phyloP scores from a whole-genome alignment of 495 filamentous ascomycete genomes.

The Thozetella sp. region DNA sequence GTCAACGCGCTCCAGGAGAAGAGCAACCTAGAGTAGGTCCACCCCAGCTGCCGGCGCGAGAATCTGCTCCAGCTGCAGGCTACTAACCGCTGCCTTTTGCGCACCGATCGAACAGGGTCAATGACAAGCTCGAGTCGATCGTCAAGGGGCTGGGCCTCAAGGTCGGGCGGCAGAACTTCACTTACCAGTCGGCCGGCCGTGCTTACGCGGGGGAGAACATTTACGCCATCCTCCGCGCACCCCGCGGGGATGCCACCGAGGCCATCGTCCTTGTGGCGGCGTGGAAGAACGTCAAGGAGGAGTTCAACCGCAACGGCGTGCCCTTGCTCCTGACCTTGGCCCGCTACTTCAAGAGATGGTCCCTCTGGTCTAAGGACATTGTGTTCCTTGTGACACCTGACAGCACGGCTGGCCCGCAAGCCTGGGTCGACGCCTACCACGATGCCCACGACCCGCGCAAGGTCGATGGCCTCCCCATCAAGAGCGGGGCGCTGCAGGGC shows the following conservation, averaged over 20 bases:
- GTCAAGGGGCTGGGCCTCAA: conserved; percentile 79
- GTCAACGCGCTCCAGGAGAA: conserved; percentile 62
- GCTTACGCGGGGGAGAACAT: conserved; percentile 83
- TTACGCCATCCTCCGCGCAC: conserved; percentile 94
- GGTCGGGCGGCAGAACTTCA: conserved; percentile 74
- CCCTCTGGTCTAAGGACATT: conserved; percentile 98
- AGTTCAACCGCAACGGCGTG: conserved; percentile 84
- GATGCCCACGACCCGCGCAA: conserved; percentile 70
- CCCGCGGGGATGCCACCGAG: conserved; percentile 96
- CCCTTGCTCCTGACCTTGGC: conserved; percentile 84
- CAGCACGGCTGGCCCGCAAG: conserved; percentile 87
- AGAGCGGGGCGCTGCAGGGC: conserved; percentile 91
- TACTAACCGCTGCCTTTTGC: neutral
- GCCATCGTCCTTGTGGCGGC: conserved; percentile 90
- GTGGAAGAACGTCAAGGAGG: conserved; percentile 81
- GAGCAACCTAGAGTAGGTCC: conserved; percentile 48
- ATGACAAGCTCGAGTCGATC: conserved; percentile 72
- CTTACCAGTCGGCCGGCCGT: conserved; percentile 77
- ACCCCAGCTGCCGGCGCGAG: neutral
- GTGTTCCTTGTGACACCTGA: conserved; percentile 89
- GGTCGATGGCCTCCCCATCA: conserved; percentile 81
- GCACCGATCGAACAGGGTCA: no score
- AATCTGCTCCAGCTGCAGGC: neutral
- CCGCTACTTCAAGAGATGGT: conserved; percentile 96
- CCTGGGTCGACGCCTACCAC: conserved; percentile 98